Base-by-base conservation (phyloP, 2,329 filamentous ascomycete genomes). In the Aspergillus pseudotamarii region DNA sequence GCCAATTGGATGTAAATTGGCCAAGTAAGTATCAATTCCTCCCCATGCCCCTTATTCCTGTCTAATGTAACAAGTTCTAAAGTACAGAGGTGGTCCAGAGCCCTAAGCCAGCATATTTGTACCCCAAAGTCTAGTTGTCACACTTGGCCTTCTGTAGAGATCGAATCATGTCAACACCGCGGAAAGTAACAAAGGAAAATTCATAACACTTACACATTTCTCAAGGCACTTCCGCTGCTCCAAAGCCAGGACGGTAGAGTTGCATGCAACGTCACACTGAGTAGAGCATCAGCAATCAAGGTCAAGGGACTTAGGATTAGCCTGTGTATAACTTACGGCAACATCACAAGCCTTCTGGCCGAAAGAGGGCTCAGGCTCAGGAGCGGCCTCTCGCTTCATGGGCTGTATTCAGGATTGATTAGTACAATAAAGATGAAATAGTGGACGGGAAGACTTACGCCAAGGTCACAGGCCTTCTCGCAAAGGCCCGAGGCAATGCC, bases 151-250 rank as follows among this genome's bases (percentile, higher is more conserved):
- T 51, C 48, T 51, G 14, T 21, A 12, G 1, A 2, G 1, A n/a
- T 10, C 0, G 16, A 50, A 28, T 16, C 14, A 4, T 0, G 6
- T 51, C 5, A 51, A 9, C 26, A 6, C 14, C 3, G 48, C 1
- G 0, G 3, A 16, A 30, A 16, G 12, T 5, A 12, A 8, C 1
- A n/a, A 51, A 32, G 6, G 19, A 3, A n/a, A 1, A 6, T 11
- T 4, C 9, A n/a, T 8, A 2, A n/a, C 4, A 32, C 48, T 30
- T 12, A 51, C 48, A 9, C 48, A 51, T 30, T 21, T 32, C 48
- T 28, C 48, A 30, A 51, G 26, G 26, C 26, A 51, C 48, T 51
- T 51, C 6, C 3, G n/a, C 26, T 51, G 48, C 19, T 16, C 48
- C 48, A 51, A 1, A 32, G 48, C 48, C 8, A 32, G 48, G 48